Evolutionary conservation across 2,329 filamentous ascomycete genomes (phyloP), one percentile per base, ranked within the genome.

Genomic region (Dactylonectria macrodidyma): DNA sequence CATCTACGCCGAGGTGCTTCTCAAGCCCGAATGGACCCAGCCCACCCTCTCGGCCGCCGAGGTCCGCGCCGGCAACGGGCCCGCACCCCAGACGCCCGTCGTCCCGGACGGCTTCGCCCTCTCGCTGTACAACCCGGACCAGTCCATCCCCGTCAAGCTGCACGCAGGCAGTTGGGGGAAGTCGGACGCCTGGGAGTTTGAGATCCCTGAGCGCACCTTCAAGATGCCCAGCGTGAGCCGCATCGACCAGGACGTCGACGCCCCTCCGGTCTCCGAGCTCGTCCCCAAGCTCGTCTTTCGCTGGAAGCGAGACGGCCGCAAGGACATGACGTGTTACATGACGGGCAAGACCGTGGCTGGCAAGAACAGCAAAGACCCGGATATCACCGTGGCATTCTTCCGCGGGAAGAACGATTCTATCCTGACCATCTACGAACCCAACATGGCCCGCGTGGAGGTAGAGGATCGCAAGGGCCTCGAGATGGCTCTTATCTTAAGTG

Each of bases 391-490:
- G n/a, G 95, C 94, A 2, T 88, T 98, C 75, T 97, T 95, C 85
- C 91, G 92, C 72, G 85, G 91, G 30, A 91, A 90, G 73, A 82
- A 84, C 55, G 93, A 95, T 74, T 84, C 82, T 41, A 78, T 80
- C 34, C 82, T 98, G 66, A 97, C 95, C 2, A 87, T 99, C 48
- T 98, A 98, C 83, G 93, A 99, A 81, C 93, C 95, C 5, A 98
- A 98, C 78, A 86, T 98, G 77, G 91, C 92, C 68, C 88, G 96
- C 7, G 92, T 98, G 11, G 95, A 98, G 50, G 90, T 98, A 69
- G 95, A 99, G 80, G 96, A 99, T 81, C 90, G 92, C 65, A 98
- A 98, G 80, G 96, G 96, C 0, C 84, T 98, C 4, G 96, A 99
- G 78, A 89, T 98, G 1, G 91, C 95, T 1, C 81, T 98, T 19